Evolutionary conservation across 2,329 filamentous ascomycete genomes (phyloP), one percentile per base, ranked within the genome.

Genomic region (Penicillium sp.): DNA sequence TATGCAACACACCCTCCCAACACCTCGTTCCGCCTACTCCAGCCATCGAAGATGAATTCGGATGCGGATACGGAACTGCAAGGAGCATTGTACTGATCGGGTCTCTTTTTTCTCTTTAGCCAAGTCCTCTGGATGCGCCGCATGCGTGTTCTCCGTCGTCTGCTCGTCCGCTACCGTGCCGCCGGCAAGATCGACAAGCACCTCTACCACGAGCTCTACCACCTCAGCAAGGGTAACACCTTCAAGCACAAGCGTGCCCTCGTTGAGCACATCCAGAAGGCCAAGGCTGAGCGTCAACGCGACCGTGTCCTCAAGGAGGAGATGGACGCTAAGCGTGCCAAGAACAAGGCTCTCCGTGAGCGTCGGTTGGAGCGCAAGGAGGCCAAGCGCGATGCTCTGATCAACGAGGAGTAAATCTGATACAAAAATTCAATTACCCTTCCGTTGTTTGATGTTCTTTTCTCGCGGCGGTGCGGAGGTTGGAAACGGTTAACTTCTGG

Each of bases 221-320:
- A 97, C 83, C 85, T 96, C 79, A 94, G 90, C 89, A 99, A 99
- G 92, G 95, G 94, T 95, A 99, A 99, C 89, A 93, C 94, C 80
- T 99, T 99, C 90, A 99, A 99, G 92, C 94, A 99, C 91, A 99
- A 97, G 92, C 90, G 94, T 83, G 94, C 92, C 77, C 89, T 99
- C 74, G 92, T 99, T 79, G 94, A 99, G 88, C 94, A 99, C 86
- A 97, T 99, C 79, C 94, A 99, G 90, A 95, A 92, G 83, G 94
- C 94, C 84, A 99, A 99, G 91, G 94, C 94, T 73, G 94, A 99
- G 91, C 95, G 96, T 86, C 86, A 87, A 67, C 94, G 94, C 81
- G 94, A 97, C 89, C 87, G 87, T 82, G 82, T 87, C 75, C 87
- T 99, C 81, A 93, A 96, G 89, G 92, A 97, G 79, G 92, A 97